Percentiles rank a stretch among this genome's conserved stretches.
phyloP scores from a whole-genome alignment of 176 grass and related monocot genomes.

The Poa pratensis region DNA sequence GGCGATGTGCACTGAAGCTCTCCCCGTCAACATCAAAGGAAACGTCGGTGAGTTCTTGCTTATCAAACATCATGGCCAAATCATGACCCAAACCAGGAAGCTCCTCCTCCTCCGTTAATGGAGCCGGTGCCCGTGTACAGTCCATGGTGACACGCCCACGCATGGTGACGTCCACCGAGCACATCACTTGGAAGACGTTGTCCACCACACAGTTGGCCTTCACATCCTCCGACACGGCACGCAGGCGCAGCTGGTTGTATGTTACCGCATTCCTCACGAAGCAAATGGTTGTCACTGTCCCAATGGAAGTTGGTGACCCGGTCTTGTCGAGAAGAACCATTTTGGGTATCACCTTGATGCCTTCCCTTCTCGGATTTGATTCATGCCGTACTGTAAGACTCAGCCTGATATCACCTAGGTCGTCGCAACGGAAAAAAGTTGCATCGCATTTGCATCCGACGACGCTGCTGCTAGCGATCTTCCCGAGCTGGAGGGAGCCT shows the following conservation, averaged over 20 bases:
- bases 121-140: background rate
- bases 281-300: too few species aligned
- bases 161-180: background rate
- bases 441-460: background rate
- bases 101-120: background rate
- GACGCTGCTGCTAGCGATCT: background rate
- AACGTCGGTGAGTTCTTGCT: background rate
- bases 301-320: background rate
- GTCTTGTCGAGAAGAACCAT: conserved; percentile 12
- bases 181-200: background rate
- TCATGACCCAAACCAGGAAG: background rate
- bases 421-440: background rate
- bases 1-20: background rate
- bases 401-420: background rate
- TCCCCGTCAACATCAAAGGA: background rate
- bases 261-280: background rate
- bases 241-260: background rate
- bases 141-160: background rate
- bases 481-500: background rate
- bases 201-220: background rate
- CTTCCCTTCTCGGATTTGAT: background rate
- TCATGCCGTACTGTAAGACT: background rate
- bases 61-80: background rate
- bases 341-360: background rate
- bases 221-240: background rate